A percentile compares a stretch with the other conserved stretches of the same genome.
phyloP scores from a whole-genome alignment of 164 flowering plant genomes.

The Dillenia turbinata region DNA sequence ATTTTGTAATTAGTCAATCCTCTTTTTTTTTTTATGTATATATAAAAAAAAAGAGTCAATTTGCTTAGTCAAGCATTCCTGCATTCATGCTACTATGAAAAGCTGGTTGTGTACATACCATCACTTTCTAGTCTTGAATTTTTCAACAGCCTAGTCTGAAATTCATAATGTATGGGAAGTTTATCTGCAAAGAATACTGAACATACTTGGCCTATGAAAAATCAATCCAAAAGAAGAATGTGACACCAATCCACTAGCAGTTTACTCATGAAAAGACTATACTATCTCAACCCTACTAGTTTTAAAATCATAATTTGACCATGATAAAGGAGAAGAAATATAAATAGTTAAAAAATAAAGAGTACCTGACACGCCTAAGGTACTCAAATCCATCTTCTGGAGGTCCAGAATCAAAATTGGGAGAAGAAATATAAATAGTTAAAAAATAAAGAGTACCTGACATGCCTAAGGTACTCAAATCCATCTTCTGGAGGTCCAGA shows the following conservation, averaged over 20 bases:
- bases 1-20: no score
- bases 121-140: no score
- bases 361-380: constrained; percentile 93
- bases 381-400: constrained; percentile 94
- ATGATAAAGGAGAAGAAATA: neutral
- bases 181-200: no score
- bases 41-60: no score
- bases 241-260: neutral
- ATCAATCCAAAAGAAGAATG: neutral
- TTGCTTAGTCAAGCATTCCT: no score
- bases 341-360: neutral
- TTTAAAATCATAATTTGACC: neutral
- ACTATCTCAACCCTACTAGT: no score
- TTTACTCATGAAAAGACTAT: neutral
- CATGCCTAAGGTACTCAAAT: constrained; percentile 88
- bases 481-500: constrained; percentile 97
- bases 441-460: constrained; percentile 49
- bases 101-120: no score
- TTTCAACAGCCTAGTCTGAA: no score
- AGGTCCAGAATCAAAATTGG: constrained; percentile 90
- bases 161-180: no score
- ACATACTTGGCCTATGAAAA: no score
- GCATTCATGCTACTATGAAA: no score
- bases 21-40: no score
- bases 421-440: constrained; percentile 13